Evolutionary conservation across 768 basidiomycete species (phyloP).

Genomic region (Pulveroboletus sp.): DNA sequence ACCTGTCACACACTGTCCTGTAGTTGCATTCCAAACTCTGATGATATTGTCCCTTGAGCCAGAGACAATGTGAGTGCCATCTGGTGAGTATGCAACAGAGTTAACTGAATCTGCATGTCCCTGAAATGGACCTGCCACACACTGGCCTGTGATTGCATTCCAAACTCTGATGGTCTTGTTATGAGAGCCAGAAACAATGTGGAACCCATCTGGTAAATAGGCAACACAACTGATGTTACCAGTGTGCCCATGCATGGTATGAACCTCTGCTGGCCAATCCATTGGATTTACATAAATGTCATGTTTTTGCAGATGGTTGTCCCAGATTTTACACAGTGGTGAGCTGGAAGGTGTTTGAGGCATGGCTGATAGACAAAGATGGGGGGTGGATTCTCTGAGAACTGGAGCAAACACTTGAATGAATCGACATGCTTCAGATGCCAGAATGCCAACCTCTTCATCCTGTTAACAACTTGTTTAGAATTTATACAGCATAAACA

Average conservation of each 20-base stretch:
- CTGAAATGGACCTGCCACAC: not conserved
- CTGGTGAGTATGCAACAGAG: slow-evolving; percentile 1
- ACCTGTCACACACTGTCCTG: too few relatives aligned
- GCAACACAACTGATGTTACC: not conserved
- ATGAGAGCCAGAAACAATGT: not conserved
- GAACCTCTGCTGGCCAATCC: too few relatives aligned
- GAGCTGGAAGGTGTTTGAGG: not conserved
- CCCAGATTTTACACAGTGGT: not conserved
- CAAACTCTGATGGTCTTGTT: not conserved
- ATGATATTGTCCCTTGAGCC: not conserved
- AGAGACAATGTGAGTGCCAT: not conserved
- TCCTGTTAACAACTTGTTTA: not conserved
- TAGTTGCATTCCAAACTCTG: not conserved
- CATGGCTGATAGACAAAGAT: not conserved
- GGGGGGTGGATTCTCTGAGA: not conserved
- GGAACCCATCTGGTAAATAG: not conserved
- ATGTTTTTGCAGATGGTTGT: not conserved
- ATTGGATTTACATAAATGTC: too few relatives aligned
- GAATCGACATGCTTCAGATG: not conserved
- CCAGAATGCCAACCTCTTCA: not conserved
- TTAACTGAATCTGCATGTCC: not conserved
- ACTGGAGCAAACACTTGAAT: not conserved
- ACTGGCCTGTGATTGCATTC: too few relatives aligned
- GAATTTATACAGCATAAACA: not conserved
- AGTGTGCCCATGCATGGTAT: too few relatives aligned